Conservation (phyloP, 208 protist genomes). For the Crithidia mellificae region DNA sequence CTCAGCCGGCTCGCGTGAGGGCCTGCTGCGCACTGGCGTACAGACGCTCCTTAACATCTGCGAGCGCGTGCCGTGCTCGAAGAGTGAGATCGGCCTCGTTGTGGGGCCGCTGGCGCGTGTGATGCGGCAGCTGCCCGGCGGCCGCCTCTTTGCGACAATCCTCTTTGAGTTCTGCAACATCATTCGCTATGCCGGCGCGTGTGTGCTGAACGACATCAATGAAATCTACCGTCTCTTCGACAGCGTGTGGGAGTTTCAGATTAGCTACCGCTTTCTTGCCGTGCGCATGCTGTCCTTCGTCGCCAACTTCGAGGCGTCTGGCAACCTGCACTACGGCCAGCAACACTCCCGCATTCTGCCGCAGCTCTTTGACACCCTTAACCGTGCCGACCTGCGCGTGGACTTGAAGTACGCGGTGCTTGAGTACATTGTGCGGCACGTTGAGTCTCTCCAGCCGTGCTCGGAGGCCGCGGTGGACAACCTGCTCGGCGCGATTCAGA, state of each 20-base stretch:
- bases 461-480: slow-evolving; percentile 60
- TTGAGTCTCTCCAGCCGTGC: slow-evolving; percentile 59
- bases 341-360: slow-evolving; percentile 55
- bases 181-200: slow-evolving; percentile 58
- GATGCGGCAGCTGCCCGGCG: slow-evolving; percentile 47
- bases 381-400: slow-evolving; percentile 44
- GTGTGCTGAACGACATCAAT: slow-evolving; percentile 42
- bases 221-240: slow-evolving; percentile 68
- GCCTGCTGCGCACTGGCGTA: slow-evolving; percentile 51
- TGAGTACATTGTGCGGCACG: slow-evolving; percentile 75
- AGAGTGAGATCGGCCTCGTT: slow-evolving; percentile 58
- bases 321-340: slow-evolving; percentile 43
- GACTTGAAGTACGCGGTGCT: slow-evolving; percentile 77
- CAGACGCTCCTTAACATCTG: slow-evolving; percentile 84
- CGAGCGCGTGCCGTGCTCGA: slow-evolving; percentile 65
- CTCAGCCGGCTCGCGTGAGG: slow-evolving; percentile 51
- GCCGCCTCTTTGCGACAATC: slow-evolving; percentile 58
- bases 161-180: slow-evolving; percentile 79
- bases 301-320: slow-evolving; percentile 52
- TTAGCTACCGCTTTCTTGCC: slow-evolving; percentile 70
- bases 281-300: slow-evolving; percentile 77
- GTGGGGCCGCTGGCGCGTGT: slow-evolving; percentile 63
- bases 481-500: slow-evolving; percentile 59
- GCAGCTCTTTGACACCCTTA: slow-evolving; percentile 76
- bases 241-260: slow-evolving; percentile 57